Evolutionary conservation across 805 yeast species (phyloP), one percentile per base, ranked within the genome.

Genomic region (Kodamaea hsintzibuensis): DNA sequence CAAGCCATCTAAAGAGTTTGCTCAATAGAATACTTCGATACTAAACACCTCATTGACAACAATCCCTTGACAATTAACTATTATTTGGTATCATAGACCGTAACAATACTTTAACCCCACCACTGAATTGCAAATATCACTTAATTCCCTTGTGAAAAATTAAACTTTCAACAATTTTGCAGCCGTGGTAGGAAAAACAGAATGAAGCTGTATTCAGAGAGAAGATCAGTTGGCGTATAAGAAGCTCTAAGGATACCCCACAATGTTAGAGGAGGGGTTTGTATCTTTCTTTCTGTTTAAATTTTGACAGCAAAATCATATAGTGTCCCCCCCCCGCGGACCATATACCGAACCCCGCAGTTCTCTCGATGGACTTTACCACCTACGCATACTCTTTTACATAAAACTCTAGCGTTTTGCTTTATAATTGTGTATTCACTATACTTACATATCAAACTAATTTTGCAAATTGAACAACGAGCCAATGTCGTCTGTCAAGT

Each of bases 391-490:
- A 8, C 13, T 8, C 35, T 5, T 30, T 8, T 30, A 30, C 5
- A 30, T 30, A 30, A 30, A 30, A 30, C 35, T 30, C 35, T 12
- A 30, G 35, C 8, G 10, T 30, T 30, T 30, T 12, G 25, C 35
- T 30, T 30, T 30, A 5, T 12, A 30, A 9, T 30, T 30, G 35
- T 27, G 33, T 30, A 30, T 30, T 30, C 35, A 30, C 35, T 30
- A 30, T 30, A 30, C 35, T 30, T 30, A 30, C 35, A 30, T 30
- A 30, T 30, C 35, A 30, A 30, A 30, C 35, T 30, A 30, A 30
- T 30, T 30, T 30, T 49, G 64, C 42, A 69, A 61, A 48, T 68
- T 68, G 58, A 72, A 71, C 51, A 71, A 63, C 5, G 70, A 60
- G 2, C 66, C 67, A 17, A 71, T 51, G 44, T 64, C 66, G 33